These are phyloP conservation scores for Crithidia fasciculata DNA, from an alignment of 208 protist genomes.

Conservation along the genomic window DNA sequence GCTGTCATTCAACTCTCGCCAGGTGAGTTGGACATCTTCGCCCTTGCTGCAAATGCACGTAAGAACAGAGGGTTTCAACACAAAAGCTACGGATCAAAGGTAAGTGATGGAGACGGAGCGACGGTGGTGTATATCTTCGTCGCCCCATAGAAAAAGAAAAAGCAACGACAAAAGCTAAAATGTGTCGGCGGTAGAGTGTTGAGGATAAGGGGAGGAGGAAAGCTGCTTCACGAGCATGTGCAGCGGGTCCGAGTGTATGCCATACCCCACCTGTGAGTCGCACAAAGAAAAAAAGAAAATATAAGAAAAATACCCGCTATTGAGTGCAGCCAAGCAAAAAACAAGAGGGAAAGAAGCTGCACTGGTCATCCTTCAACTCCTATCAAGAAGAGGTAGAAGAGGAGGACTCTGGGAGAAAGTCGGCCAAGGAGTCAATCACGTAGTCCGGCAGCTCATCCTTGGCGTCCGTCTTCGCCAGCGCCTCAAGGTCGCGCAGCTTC, in stretches of 20 bases:
- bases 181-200: neutral
- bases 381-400: neutral
- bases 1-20: too few species aligned
- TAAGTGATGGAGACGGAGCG: neutral
- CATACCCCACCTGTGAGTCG: neutral
- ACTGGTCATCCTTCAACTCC: too few species aligned
- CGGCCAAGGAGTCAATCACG: conserved; percentile 46
- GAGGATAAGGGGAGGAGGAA: neutral
- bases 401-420: conserved; percentile 33
- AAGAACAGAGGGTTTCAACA: too few species aligned
- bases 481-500: conserved; percentile 36
- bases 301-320: neutral
- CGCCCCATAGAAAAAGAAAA: neutral
- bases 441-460: conserved; percentile 40
- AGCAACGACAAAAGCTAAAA: neutral
- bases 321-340: too few species aligned
- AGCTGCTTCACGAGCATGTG: neutral
- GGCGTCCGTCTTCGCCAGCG: conserved; percentile 25
- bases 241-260: neutral
- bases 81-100: neutral
- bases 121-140: too few species aligned
- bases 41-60: too few species aligned
- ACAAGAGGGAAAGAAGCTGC: too few species aligned
- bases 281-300: neutral
- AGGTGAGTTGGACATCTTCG: too few species aligned